Conservation (phyloP, 306 rosid species). For the Vigna angularis region DNA sequence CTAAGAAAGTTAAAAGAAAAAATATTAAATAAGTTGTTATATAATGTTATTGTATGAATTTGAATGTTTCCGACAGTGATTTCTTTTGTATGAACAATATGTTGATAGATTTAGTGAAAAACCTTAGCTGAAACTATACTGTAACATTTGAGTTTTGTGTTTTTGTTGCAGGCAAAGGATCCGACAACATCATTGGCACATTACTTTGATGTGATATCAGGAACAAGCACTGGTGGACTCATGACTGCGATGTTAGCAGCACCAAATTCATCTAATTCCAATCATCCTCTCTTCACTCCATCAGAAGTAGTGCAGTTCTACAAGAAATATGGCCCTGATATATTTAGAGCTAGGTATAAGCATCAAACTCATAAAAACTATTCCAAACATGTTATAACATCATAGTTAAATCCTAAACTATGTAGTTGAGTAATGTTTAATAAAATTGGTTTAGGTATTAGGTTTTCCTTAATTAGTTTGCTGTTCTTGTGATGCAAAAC, state of each 20-base stretch:
- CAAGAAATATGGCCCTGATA: neutral
- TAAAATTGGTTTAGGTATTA: too few relatives aligned
- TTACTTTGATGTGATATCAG: slow-evolving; percentile 45
- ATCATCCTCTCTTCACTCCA: neutral
- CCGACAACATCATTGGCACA: slow-evolving; percentile 17
- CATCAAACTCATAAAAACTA: neutral
- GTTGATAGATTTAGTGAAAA: neutral
- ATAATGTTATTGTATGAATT: too few relatives aligned
- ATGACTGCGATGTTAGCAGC: slow-evolving; percentile 17
- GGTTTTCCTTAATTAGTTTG: neutral
- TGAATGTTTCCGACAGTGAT: too few relatives aligned
- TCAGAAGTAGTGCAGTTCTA: neutral
- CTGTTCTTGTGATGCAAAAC: neutral
- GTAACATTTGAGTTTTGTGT: neutral
- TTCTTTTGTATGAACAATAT: too few relatives aligned
- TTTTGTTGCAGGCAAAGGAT: slow-evolving; percentile 26
- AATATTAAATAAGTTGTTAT: too few relatives aligned
- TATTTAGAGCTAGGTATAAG: slow-evolving; percentile 31
- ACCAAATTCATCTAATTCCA: neutral
- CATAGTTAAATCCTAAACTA: neutral
- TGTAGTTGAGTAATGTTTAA: too few relatives aligned
- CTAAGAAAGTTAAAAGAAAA: too few relatives aligned
- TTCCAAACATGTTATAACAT: neutral
- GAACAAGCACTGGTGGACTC: slow-evolving; percentile 43
- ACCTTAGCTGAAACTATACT: neutral